Evolutionary conservation across 2,329 filamentous ascomycete species (phyloP).

Genomic region (Epichloe bromicola): DNA sequence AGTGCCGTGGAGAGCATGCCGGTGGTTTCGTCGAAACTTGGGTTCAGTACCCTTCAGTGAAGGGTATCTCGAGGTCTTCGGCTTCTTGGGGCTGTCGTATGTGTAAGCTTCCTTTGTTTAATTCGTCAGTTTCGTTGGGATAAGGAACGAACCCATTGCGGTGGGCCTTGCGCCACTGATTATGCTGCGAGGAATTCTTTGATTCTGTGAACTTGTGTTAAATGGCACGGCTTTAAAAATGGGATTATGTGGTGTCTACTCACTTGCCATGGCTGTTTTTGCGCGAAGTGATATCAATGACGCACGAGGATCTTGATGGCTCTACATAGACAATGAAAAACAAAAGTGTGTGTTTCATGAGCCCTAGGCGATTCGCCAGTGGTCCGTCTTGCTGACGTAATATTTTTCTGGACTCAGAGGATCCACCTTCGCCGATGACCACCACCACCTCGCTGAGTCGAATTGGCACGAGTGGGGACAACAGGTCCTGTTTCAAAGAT

Average conservation of each 20-base stretch:
- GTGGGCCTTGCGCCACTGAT: constrained; percentile 97
- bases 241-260: background rate
- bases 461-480: too few relatives aligned
- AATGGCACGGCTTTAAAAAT: background rate
- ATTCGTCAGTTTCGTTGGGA: background rate
- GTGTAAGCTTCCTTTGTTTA: constrained; percentile 6
- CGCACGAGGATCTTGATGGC: background rate
- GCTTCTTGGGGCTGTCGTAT: constrained; percentile 91
- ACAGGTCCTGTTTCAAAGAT: too few relatives aligned
- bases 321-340: background rate
- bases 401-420: background rate
- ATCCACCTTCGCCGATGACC: background rate
- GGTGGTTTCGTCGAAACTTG: constrained; percentile 99
- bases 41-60: constrained; percentile 98
- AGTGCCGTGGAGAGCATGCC: constrained; percentile 98
- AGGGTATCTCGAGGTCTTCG: constrained; percentile 96
- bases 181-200: constrained; percentile 99
- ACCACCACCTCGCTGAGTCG: too few relatives aligned
- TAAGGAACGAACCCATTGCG: constrained; percentile 73
- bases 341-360: constrained; percentile 8
- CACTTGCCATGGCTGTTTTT: constrained; percentile 7
- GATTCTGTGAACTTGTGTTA: constrained; percentile 52
- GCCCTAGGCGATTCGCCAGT: constrained; percentile 11
- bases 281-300: constrained; percentile 1
- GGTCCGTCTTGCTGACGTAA: constrained; percentile 5